phyloP scores from a whole-genome alignment of 2,329 filamentous ascomycete genomes.

The Ascochyta viciae-villosae region DNA sequence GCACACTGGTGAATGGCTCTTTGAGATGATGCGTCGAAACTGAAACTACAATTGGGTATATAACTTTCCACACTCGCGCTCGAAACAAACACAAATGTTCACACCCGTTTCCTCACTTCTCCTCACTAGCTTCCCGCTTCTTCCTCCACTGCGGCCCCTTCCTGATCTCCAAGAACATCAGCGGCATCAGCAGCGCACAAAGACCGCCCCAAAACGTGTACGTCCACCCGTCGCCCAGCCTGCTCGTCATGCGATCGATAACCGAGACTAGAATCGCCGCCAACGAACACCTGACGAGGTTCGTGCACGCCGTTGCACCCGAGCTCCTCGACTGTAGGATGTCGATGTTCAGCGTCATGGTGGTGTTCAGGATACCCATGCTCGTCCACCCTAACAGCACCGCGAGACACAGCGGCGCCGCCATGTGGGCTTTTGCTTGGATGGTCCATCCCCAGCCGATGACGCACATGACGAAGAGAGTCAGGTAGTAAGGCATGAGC shows the following conservation, averaged over 20 bases:
- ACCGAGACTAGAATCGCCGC: conserved; percentile 34
- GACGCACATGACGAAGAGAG: conserved; percentile 35
- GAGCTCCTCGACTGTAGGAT: conserved; percentile 37
- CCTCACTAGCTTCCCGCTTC: conserved; percentile 27
- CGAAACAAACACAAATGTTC: background rate
- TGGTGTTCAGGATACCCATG: conserved; percentile 39
- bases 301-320: conserved; percentile 37
- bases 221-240: conserved; percentile 36
- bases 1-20: too few relatives aligned
- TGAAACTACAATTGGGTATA: conserved; percentile 14
- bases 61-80: conserved; percentile 4
- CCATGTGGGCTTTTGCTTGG: conserved; percentile 29
- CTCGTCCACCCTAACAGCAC: conserved; percentile 37
- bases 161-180: conserved; percentile 38
- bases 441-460: conserved; percentile 38
- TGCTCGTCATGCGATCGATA: conserved; percentile 33
- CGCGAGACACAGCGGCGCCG: conserved; percentile 30
- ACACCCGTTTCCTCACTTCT: conserved; percentile 3
- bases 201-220: conserved; percentile 36
- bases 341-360: conserved; percentile 41
- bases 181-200: conserved; percentile 32
- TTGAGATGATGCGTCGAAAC: background rate
- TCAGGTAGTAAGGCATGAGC: conserved; percentile 38
- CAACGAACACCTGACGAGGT: conserved; percentile 35
- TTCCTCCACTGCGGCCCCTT: conserved; percentile 35